Conservation (phyloP, 305 asterid genomes). For the Plantago coronopus region DNA sequence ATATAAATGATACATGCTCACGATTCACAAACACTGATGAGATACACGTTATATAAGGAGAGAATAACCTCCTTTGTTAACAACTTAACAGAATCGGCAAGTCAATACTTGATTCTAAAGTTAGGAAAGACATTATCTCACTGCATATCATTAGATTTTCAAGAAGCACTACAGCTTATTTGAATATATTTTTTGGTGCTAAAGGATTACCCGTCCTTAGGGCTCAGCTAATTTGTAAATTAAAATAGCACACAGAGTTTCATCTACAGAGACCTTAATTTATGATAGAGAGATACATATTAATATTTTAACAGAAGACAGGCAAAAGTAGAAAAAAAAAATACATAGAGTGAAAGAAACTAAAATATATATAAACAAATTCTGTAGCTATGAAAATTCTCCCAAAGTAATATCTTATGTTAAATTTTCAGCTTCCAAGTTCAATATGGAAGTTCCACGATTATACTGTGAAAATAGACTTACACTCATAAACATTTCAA, state of each 20-base stretch:
- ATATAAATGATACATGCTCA: no score
- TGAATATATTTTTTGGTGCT: neutral
- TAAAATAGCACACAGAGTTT: neutral
- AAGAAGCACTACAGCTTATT: neutral
- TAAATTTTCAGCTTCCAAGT: constrained; percentile 4
- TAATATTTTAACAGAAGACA: neutral
- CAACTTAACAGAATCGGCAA: no score
- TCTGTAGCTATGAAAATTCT: no score
- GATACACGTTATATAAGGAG: no score
- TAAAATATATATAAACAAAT: no score
- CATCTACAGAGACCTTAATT: neutral
- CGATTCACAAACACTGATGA: no score
- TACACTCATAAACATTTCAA: neutral
- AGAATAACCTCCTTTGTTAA: no score
- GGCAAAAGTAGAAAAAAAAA: neutral
- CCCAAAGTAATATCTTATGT: neutral
- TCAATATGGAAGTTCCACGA: neutral
- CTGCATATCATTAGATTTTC: neutral
- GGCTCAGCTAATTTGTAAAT: neutral
- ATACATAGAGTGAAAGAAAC: no score
- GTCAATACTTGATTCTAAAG: neutral
- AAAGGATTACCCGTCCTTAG: neutral
- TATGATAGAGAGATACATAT: neutral
- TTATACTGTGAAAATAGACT: neutral
- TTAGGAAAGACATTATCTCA: neutral